Conservation (phyloP, 352 stramenopile genomes). For the Pythium grandisporangium region DNA sequence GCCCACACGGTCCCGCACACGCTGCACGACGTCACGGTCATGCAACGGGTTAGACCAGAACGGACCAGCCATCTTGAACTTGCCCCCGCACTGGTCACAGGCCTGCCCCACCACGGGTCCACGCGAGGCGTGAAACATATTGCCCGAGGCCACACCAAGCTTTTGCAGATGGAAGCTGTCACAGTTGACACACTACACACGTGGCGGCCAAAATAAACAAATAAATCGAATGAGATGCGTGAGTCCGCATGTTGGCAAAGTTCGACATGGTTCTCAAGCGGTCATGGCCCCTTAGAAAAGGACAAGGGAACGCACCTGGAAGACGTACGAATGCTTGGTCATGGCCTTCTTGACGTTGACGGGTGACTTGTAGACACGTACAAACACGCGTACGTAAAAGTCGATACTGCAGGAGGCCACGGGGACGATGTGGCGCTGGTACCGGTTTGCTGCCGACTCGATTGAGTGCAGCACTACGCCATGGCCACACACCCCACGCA, state of each 20-base stretch:
- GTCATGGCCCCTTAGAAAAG: too few relatives aligned
- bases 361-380: slow-evolving; percentile 96
- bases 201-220: too few relatives aligned
- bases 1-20: slow-evolving; percentile 71
- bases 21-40: slow-evolving; percentile 84
- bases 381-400: slow-evolving; percentile 99
- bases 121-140: slow-evolving; percentile 77
- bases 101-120: slow-evolving; percentile 55
- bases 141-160: slow-evolving; percentile 82
- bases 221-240: background rate
- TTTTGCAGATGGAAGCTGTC: slow-evolving; percentile 97
- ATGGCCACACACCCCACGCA: too few relatives aligned
- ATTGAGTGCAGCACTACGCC: slow-evolving; percentile 96
- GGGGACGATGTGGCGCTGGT: slow-evolving; percentile 95
- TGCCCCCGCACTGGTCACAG: slow-evolving; percentile 76
- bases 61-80: slow-evolving; percentile 92
- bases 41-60: slow-evolving; percentile 97
- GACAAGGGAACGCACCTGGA: slow-evolving; percentile 24
- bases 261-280: background rate
- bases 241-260: background rate
- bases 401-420: slow-evolving; percentile 98
- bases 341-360: slow-evolving; percentile 91
- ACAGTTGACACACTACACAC: slow-evolving; percentile 90
- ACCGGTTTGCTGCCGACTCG: slow-evolving; percentile 91
- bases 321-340: slow-evolving; percentile 86